A percentile compares a stretch with the other conserved stretches of the same genome.
These are phyloP conservation scores for Microdochium paspali DNA, from an alignment of 2,329 filamentous ascomycete species.

Conservation along the genomic window DNA sequence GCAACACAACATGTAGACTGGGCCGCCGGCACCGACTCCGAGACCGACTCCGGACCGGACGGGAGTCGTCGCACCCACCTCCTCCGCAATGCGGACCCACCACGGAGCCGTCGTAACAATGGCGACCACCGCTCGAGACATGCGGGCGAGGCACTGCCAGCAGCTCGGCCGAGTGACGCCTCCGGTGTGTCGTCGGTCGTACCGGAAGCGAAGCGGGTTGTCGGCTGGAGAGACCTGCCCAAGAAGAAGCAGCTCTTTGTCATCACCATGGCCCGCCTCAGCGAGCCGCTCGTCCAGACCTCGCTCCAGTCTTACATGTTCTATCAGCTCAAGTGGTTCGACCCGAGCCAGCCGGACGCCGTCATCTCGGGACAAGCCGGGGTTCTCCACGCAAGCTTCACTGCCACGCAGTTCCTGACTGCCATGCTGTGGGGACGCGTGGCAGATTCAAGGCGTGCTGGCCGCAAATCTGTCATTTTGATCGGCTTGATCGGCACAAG, in stretches of 20 bases:
- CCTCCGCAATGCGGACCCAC: neutral
- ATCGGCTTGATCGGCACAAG: conserved; percentile 59
- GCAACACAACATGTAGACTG: neutral
- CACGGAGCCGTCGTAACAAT: neutral
- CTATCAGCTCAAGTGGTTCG: conserved; percentile 71
- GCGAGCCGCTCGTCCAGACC: conserved; percentile 46
- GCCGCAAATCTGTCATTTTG: conserved; percentile 66
- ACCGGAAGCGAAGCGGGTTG: neutral
- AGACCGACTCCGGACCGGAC: neutral
- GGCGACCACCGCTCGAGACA: neutral
- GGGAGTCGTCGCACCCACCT: neutral
- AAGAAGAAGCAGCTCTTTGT: conserved; percentile 69
- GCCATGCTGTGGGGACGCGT: conserved; percentile 71
- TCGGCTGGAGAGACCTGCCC: conserved; percentile 37
- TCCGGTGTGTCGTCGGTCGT: no score
- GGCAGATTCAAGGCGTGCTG: conserved; percentile 48
- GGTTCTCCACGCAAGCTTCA: conserved; percentile 66
- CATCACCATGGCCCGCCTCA: conserved; percentile 68
- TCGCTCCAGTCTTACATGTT: conserved; percentile 61
- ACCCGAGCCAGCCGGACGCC: conserved; percentile 37
- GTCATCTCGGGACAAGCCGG: conserved; percentile 70
- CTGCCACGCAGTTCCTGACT: conserved; percentile 68
- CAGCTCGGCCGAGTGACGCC: neutral
- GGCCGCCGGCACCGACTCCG: neutral
- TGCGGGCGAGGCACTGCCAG: neutral